A percentile compares a stretch with the other conserved stretches of the same genome.
These are phyloP conservation scores for Pseudevernia furfuracea DNA, from an alignment of 495 filamentous ascomycete species.

Conservation along the genomic window DNA sequence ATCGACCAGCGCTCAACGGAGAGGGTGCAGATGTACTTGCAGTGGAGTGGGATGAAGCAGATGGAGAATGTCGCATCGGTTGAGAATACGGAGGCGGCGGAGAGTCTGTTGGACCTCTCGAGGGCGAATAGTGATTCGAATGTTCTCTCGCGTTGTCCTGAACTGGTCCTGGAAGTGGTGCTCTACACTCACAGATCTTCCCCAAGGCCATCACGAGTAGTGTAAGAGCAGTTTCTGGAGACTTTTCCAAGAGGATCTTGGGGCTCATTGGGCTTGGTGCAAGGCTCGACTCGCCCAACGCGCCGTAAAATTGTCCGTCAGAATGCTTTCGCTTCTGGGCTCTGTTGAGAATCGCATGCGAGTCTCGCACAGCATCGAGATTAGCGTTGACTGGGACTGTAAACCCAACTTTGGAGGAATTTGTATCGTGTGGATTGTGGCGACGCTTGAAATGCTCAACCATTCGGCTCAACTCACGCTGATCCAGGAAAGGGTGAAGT, in stretches of 20 bases:
- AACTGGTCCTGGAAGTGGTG: slow-evolving; percentile 51
- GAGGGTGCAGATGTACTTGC: slow-evolving; percentile 28
- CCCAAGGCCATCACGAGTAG: slow-evolving; percentile 80
- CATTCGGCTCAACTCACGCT: slow-evolving; percentile 39
- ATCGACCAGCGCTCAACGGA: slow-evolving; percentile 18
- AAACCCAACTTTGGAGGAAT: slow-evolving; percentile 20
- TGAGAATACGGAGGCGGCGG: slow-evolving; percentile 19
- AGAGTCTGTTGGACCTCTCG: slow-evolving; percentile 14
- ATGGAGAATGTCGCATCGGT: slow-evolving; percentile 23
- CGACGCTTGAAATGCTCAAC: slow-evolving; percentile 45
- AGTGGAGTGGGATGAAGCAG: slow-evolving; percentile 23
- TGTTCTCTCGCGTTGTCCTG: slow-evolving; percentile 25
- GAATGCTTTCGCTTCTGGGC: slow-evolving; percentile 51
- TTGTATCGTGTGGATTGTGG: slow-evolving; percentile 30
- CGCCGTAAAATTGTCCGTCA: slow-evolving; percentile 24
- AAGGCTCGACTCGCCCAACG: slow-evolving; percentile 12
- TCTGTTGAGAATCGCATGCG: slow-evolving; percentile 22
- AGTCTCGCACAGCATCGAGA: not conserved
- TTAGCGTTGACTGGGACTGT: slow-evolving; percentile 14
- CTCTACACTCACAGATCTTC: slow-evolving; percentile 63
- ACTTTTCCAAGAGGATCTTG: slow-evolving; percentile 41
- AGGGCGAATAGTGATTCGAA: slow-evolving; percentile 12
- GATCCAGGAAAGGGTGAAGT: slow-evolving; percentile 80
- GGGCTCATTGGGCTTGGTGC: slow-evolving; percentile 30
- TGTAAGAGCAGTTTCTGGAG: slow-evolving; percentile 66